phyloP scores from a whole-genome alignment of 371 early-diverging fungal genomes.

The Lichtheimia ramosa region DNA sequence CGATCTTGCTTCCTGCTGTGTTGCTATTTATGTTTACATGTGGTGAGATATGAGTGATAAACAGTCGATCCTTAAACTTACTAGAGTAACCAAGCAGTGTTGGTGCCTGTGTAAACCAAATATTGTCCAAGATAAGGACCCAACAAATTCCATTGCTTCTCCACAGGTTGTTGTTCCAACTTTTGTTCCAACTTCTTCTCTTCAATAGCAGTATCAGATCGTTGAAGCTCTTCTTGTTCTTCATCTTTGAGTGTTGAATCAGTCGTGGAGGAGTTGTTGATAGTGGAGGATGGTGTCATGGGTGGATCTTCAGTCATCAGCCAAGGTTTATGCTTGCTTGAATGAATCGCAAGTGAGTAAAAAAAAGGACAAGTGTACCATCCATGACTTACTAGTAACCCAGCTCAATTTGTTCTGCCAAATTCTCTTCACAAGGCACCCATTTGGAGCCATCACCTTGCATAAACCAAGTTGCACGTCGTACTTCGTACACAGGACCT shows the following conservation, averaged over 20 bases:
- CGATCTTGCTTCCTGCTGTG: constrained; percentile 58
- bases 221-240: not conserved
- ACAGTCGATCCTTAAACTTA: constrained; percentile 31
- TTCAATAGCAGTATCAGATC: constrained; percentile 21
- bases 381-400: constrained; percentile 67
- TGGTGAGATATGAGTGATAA: no score
- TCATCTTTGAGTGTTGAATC: constrained; percentile 10
- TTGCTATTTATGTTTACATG: constrained; percentile 35
- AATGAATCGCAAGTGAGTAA: not conserved
- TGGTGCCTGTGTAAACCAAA: constrained; percentile 65
- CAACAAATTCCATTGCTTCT: constrained; percentile 68
- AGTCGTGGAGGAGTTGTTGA: not conserved
- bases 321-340: constrained; percentile 34
- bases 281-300: not conserved
- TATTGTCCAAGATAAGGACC: constrained; percentile 76
- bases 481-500: constrained; percentile 77
- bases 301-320: constrained; percentile 11
- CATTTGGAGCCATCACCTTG: constrained; percentile 63
- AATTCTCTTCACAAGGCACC: constrained; percentile 80
- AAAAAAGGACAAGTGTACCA: no score
- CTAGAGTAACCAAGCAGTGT: constrained; percentile 69
- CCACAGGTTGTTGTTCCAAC: constrained; percentile 31
- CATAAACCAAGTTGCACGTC: constrained; percentile 84
- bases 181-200: constrained; percentile 34
- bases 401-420: constrained; percentile 78